Base-by-base conservation (phyloP, 345 rosid genomes). In the Moringa oleifera region DNA sequence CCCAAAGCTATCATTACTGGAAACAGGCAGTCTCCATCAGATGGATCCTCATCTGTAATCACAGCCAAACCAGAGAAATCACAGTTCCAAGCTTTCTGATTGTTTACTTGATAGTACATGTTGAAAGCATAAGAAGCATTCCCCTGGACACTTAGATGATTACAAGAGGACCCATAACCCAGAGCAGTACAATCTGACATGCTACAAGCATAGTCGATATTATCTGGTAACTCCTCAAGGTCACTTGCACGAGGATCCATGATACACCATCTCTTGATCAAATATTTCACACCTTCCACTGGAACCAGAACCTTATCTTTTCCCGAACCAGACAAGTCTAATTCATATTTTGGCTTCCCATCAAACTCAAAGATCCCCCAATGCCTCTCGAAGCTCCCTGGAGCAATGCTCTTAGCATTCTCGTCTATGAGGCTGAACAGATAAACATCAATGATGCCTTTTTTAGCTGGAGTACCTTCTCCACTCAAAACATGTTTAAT, bases 41-140 rank as follows among this genome's bases (percentile, higher is more conserved):
- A 90, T 0, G 96, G 94, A 70, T 90, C 77, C 25, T 73, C 61
- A 41, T 77, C 75, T 0, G 91, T 81, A 22, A 83, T 59, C 58
- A 41, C 23, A 50, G 83, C 94, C 71, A 87, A 62, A 22, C 85
- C 90, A 36, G 75, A 57, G 81, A 90, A 90, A 62, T 90, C 91
- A 46, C 97, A 90, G 76, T 69, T 72, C 97, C 89, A 80, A 0
- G 74, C 52, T 25, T 71, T 53, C 71, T 90, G 97, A 60, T 74
- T 53, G 4, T 80, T 74, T 33, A 90, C 64, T 67, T 90, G 97
- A 68, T 81, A 90, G 70, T 85, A 87, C 90, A 87, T 85, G 57
- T 85, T 90, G 68, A 90, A 90, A 0, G 94, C 90, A 64, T 87
- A 90, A 0, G 97, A 90, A 51, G 91, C 94, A 76, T 90, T 90